phyloP scores from a whole-genome alignment of 2,329 filamentous ascomycete species.

The Apiospora sp. region DNA sequence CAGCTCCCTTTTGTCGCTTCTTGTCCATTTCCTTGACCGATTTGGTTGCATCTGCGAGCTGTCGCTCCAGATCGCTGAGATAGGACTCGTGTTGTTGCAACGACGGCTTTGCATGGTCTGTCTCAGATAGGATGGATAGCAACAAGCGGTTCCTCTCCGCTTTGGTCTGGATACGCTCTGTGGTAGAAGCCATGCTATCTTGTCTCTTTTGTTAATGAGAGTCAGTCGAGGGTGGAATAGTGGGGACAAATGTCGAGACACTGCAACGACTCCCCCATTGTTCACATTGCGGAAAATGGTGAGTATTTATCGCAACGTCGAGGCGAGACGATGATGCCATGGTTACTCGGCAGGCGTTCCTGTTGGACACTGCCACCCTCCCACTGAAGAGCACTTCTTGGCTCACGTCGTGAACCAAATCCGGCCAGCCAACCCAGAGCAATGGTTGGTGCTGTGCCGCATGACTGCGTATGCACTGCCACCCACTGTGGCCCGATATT shows the following conservation, averaged over 20 bases:
- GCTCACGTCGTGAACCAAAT: neutral
- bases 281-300: neutral
- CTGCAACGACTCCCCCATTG: neutral
- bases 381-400: neutral
- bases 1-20: slow-evolving; percentile 55
- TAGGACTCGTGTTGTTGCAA: slow-evolving; percentile 55
- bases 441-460: neutral
- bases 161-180: slow-evolving; percentile 49
- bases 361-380: neutral
- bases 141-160: slow-evolving; percentile 52
- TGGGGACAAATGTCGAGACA: neutral
- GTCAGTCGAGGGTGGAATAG: neutral
- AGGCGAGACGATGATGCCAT: slow-evolving; percentile 1
- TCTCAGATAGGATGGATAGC: slow-evolving; percentile 54
- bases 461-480: neutral
- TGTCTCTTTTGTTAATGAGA: no score
- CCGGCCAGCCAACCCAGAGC: neutral
- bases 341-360: neutral
- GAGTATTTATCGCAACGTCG: neutral
- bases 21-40: slow-evolving; percentile 49
- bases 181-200: slow-evolving; percentile 30
- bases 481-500: neutral
- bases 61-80: slow-evolving; percentile 53
- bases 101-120: slow-evolving; percentile 56
- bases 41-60: slow-evolving; percentile 47